Base-by-base conservation (phyloP, 495 filamentous ascomycete genomes). In the Tuber brumale region DNA sequence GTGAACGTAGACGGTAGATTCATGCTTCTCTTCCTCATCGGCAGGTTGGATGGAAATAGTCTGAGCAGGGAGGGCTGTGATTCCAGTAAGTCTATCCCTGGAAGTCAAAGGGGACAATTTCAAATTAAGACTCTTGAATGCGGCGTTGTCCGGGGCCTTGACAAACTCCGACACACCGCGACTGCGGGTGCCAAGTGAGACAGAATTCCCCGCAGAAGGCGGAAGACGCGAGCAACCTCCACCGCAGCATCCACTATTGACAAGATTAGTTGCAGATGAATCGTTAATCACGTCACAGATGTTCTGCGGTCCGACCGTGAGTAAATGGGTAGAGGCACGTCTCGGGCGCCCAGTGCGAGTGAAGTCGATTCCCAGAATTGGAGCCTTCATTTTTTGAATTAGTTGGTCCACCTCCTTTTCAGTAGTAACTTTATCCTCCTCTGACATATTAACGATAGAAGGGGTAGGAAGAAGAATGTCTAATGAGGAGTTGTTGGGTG, bases 141-240 rank as follows among this genome's bases (percentile, higher is more conserved):
- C 95, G 76, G 91, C 88, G 82, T 97, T 97, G 83, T 93, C 89
- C 3, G 94, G 93, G 3, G 31, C 27, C 57, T 35, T 35, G 57
- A 66, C 57, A 35, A 66, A 66, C 12, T 66, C 57, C 27, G 27
- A 35, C 14, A 2, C 57, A 7, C 12, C 14, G 16, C 27, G 27
- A 7, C 14, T 35, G 12, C 31, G 3, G 1, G 57, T 35, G 5
- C 27, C 27, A 35, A 35, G 57, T 66, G 57, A 66, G n/a, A 92
- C 86, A 90, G 73, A 73, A 9, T 46, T 27, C 16, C 72, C 69
- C 35, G 61, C 75, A 21, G 69, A 70, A n/a, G 76, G 70, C 7
- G 81, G 70, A 46, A 81, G 66, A 48, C 93, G 88, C 83, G 94
- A 97, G 85, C 96, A 97, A 66, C 95, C 94, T 72, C 95, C 94